A percentile compares a stretch with the other conserved stretches of the same genome.
Conservation (phyloP, 495 filamentous ascomycete species). For the Hypoxylon fragiforme region DNA sequence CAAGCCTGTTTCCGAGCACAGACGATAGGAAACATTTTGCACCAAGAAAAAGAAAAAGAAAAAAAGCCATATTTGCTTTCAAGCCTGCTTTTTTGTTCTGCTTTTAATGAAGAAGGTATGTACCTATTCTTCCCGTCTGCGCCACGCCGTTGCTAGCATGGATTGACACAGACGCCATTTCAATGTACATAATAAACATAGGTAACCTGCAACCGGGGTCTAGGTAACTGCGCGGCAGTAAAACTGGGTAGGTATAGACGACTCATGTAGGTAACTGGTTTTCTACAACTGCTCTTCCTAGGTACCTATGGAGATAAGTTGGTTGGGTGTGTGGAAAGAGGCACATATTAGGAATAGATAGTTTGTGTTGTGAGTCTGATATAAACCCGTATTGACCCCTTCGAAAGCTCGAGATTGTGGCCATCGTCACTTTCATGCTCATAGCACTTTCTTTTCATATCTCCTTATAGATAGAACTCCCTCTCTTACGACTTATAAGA, state of each 20-base stretch:
- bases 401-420: no score
- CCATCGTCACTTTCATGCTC: no score
- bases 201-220: conserved; percentile 1
- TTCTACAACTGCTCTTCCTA: not conserved
- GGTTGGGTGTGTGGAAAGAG: no score
- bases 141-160: conserved; percentile 26
- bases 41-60: no score
- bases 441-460: no score
- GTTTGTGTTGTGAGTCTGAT: conserved; percentile 2
- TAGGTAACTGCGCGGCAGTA: not conserved
- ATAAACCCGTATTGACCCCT: conserved; percentile 19
- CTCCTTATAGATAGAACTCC: no score
- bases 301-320: no score
- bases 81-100: conserved; percentile 4
- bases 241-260: not conserved
- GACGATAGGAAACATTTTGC: conserved; percentile 12
- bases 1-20: conserved; percentile 7
- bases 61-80: no score
- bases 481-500: no score
- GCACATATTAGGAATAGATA: not conserved
- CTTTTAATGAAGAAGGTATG: conserved; percentile 9
- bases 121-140: conserved; percentile 15
- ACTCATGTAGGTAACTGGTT: not conserved
- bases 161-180: conserved; percentile 7
- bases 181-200: conserved; percentile 8